A percentile compares a stretch with the other conserved stretches of the same genome.
These are phyloP conservation scores for Eucalyptus caleyi DNA, from an alignment of 345 rosid genomes.

Conservation along the genomic window DNA sequence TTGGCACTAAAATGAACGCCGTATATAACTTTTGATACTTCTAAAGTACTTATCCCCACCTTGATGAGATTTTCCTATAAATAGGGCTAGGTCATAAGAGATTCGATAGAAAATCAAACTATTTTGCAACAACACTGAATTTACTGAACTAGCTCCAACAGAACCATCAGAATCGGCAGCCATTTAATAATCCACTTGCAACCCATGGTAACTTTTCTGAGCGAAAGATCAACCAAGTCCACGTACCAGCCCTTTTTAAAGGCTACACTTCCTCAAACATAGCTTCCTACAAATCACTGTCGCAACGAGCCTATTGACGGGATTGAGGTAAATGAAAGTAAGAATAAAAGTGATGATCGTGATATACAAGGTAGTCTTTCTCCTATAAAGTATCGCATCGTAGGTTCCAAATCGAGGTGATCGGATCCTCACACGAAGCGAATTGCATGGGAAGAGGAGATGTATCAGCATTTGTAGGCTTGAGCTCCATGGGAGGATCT, in stretches of 20 bases:
- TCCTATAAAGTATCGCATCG: not conserved
- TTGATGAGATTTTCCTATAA: not conserved
- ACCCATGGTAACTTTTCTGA: not conserved
- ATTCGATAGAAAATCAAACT: not conserved
- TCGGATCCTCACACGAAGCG: not conserved
- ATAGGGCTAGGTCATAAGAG: not conserved
- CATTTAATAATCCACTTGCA: not conserved
- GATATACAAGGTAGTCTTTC: not conserved
- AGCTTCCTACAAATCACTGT: not conserved
- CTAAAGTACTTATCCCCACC: accelerated
- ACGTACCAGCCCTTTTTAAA: not conserved
- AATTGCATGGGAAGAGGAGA: not conserved
- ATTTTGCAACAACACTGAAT: not conserved
- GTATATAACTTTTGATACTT: no score
- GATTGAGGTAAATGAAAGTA: not conserved
- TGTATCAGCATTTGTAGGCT: not conserved
- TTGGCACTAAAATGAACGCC: accelerated
- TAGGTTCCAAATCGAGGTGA: not conserved
- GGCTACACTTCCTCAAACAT: not conserved
- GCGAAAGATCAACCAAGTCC: not conserved
- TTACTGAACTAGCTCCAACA: not conserved
- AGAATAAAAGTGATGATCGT: not conserved
- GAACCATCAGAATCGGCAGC: not conserved
- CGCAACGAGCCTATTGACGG: not conserved
- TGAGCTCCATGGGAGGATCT: not conserved